Percentiles rank a stretch among this genome's conserved stretches.
These are phyloP conservation scores for Calvatia gigantea DNA, from an alignment of 768 basidiomycete species.

Conservation along the genomic window DNA sequence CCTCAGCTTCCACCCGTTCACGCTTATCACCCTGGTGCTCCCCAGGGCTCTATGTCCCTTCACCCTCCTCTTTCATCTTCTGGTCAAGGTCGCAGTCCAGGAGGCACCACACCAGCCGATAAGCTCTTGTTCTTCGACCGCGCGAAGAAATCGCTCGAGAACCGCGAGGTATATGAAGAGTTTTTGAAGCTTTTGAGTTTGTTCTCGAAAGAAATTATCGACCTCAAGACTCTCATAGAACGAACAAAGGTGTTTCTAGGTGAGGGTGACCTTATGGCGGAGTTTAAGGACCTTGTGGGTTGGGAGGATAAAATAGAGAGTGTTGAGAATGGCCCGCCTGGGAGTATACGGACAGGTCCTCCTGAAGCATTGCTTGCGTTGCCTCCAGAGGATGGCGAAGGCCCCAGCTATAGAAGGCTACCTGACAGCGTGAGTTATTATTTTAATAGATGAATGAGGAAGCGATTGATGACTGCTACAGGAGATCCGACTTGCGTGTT, in stretches of 20 bases:
- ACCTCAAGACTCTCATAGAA: conserved; percentile 77
- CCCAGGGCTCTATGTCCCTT: conserved; percentile 16
- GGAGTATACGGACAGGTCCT: conserved; percentile 71
- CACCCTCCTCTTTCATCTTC: conserved; percentile 18
- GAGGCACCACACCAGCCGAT: conserved; percentile 45
- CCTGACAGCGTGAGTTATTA: conserved; percentile 73
- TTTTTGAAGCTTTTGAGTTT: conserved; percentile 91
- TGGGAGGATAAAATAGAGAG: conserved; percentile 67
- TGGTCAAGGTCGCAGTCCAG: conserved; percentile 21
- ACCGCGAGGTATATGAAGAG: conserved; percentile 81
- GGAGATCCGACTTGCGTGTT: conserved; percentile 90
- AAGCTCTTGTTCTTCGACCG: conserved; percentile 94
- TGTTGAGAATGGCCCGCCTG: conserved; percentile 68
- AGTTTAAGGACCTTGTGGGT: conserved; percentile 85
- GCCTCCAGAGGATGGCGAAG: conserved; percentile 80
- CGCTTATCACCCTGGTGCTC: conserved; percentile 21
- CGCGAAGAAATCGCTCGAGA: conserved; percentile 77
- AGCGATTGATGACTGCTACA: conserved; percentile 26
- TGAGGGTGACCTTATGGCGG: conserved; percentile 70
- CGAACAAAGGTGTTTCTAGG: conserved; percentile 80
- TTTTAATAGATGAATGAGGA: neutral
- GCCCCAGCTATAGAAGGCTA: conserved; percentile 90
- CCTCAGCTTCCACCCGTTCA: conserved; percentile 34
- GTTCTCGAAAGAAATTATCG: conserved; percentile 90
- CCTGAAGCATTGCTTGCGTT: conserved; percentile 76